Evolutionary conservation across 352 stramenopile genomes (phyloP), one percentile per base, ranked within the genome.

Genomic region (Globisporangium ultimum): DNA sequence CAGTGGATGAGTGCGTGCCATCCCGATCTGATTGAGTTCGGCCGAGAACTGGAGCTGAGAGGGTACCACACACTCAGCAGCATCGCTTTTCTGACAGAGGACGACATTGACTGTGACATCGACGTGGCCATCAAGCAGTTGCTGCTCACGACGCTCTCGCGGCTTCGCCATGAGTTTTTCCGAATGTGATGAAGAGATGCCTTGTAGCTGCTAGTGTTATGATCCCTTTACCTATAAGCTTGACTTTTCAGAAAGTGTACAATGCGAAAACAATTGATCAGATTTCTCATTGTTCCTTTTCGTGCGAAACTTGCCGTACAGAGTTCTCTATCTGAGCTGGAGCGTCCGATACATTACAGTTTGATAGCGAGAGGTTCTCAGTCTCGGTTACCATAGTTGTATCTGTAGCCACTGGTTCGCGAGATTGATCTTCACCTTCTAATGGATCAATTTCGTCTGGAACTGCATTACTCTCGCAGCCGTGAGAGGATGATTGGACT

Each of bases 1-100:
- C 82, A 93, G 68, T 93, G 84, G 82, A 89, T 91, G 78, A 86
- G 65, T 40, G 84, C 84, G n/a, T 89, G 82, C 41, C 76, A 91
- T 58, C 70, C 76, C 15, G 76, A 76, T 10, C 64, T 93, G 28
- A 82, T 87, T 18, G 60, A 56, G 5, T 89, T 91, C 36, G 80
- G 82, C 6, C 60, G 72, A 18, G 58, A 71, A 7, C 72, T 93
- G 41, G 84, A 93, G 53, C 68, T 69, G 14, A 71, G 81, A 21
- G 84, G 84, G 32, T 93, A 85, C 63, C 68, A 60, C 7, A 89
- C 84, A 42, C 73, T 93, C 20, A 87, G 76, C 53, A 93, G 84
- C 74, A 89, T 93, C 50, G 84, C 81, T 13, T 93, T 93, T 57
- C 66, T 93, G 24, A 90, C 84, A 0, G 83, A 91, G 47, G 83